Evolutionary conservation across 2,329 filamentous ascomycete genomes (phyloP).

Genomic region (Ascochyta viciae-villosae): DNA sequence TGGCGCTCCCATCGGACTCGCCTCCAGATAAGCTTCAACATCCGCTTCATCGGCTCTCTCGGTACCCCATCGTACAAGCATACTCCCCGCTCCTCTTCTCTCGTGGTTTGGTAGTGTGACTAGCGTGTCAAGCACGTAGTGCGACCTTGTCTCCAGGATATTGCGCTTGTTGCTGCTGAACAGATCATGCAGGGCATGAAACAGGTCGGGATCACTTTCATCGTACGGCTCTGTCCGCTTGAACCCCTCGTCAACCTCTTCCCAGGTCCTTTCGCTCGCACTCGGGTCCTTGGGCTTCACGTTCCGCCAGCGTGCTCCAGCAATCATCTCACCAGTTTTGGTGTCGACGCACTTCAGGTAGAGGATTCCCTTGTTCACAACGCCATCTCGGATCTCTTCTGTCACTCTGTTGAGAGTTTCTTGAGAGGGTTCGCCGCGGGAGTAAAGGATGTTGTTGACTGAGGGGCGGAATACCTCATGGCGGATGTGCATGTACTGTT

Average conservation of each 20-base stretch:
- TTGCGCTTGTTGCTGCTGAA: conserved; percentile 37
- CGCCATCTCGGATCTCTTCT: conserved; percentile 28
- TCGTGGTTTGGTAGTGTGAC: conserved; percentile 42
- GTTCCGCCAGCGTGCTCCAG: conserved; percentile 40
- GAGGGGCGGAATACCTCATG: conserved; percentile 40
- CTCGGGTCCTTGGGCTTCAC: conserved; percentile 26
- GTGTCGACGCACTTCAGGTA: conserved; percentile 42
- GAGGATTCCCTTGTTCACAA: conserved; percentile 33
- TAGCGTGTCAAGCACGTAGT: conserved; percentile 42
- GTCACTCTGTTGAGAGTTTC: conserved; percentile 34
- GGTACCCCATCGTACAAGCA: conserved; percentile 43
- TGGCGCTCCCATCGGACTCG: conserved; percentile 41
- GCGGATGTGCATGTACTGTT: conserved; percentile 41
- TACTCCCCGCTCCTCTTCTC: conserved; percentile 41
- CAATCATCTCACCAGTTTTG: conserved; percentile 35
- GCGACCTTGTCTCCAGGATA: conserved; percentile 29
- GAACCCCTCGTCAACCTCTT: conserved; percentile 38
- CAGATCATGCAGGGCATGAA: conserved; percentile 26
- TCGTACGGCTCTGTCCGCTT: conserved; percentile 33
- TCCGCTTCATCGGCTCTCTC: conserved; percentile 41
- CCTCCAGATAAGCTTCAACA: conserved; percentile 43
- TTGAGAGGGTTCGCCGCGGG: conserved; percentile 36
- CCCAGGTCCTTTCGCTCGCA: conserved; percentile 29
- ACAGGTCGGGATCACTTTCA: conserved; percentile 36
- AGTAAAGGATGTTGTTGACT: conserved; percentile 46